Percentiles rank a stretch among this genome's conserved stretches.
phyloP scores from a whole-genome alignment of 441 rosid genomes.

The Aleurites moluccanus region DNA sequence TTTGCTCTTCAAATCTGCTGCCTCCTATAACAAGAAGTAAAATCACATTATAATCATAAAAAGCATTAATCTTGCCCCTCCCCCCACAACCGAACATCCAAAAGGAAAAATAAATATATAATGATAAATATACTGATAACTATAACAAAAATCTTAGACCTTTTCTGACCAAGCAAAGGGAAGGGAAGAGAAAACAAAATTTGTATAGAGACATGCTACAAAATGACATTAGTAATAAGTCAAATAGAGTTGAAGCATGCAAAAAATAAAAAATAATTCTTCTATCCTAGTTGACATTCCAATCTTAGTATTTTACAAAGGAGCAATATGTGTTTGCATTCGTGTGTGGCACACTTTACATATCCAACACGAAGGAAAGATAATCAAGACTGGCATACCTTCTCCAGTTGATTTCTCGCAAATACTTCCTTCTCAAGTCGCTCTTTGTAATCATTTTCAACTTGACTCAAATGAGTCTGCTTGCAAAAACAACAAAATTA shows the following conservation, averaged over 20 bases:
- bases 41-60: slow-evolving; percentile 4
- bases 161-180: background rate
- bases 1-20: slow-evolving; percentile 60
- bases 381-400: slow-evolving; percentile 47
- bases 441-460: slow-evolving; percentile 68
- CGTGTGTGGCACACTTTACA: too few relatives aligned
- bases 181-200: background rate
- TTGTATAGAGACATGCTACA: too few relatives aligned
- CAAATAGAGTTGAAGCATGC: slow-evolving; percentile 10
- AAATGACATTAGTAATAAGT: background rate
- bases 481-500: slow-evolving; percentile 33
- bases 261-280: too few relatives aligned
- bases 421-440: slow-evolving; percentile 74
- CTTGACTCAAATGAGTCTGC: slow-evolving; percentile 73
- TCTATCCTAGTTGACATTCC: too few relatives aligned
- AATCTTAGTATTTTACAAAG: too few relatives aligned
- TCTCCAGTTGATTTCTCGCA: slow-evolving; percentile 56
- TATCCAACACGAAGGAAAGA: background rate
- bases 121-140: slow-evolving; percentile 9
- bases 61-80: background rate
- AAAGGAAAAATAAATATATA: background rate
- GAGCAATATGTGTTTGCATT: too few relatives aligned
- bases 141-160: background rate
- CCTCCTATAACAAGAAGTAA: slow-evolving; percentile 48
- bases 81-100: too few relatives aligned